Conservation (phyloP, 2,329 filamentous ascomycete genomes). For the Dryadomyces quercivorus region DNA sequence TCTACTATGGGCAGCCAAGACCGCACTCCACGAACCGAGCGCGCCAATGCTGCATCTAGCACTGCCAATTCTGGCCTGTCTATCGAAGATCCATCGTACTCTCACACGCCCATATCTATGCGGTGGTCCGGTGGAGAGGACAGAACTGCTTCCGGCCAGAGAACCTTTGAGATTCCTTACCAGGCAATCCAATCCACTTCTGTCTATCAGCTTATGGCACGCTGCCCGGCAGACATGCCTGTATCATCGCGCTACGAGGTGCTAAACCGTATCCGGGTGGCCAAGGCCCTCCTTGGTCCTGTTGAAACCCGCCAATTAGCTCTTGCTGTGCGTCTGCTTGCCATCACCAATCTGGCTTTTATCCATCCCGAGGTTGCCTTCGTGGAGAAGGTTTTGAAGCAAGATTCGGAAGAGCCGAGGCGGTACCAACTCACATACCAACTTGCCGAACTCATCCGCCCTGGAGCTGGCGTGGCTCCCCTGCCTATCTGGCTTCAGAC, state of each 20-base stretch:
- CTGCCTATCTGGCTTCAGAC: conserved; percentile 72
- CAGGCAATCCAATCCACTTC: conserved; percentile 37
- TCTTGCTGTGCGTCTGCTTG: conserved; percentile 69
- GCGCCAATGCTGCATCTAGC: conserved; percentile 10
- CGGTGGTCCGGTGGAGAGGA: conserved; percentile 27
- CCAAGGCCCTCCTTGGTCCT: conserved; percentile 64
- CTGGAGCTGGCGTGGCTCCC: conserved; percentile 46
- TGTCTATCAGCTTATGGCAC: conserved; percentile 44
- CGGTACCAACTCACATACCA: conserved; percentile 85
- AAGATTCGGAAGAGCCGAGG: conserved; percentile 81
- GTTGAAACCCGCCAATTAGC: conserved; percentile 58
- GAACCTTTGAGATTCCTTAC: conserved; percentile 53
- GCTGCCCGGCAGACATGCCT: conserved; percentile 53
- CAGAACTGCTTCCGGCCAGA: conserved; percentile 33
- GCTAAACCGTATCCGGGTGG: conserved; percentile 69
- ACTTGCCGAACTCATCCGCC: conserved; percentile 81
- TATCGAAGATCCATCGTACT: conserved; percentile 32
- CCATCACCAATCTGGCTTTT: conserved; percentile 83
- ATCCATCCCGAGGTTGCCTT: conserved; percentile 77
- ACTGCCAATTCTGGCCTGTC: conserved; percentile 13
- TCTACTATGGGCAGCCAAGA: conserved; percentile 39
- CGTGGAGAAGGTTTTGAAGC: conserved; percentile 70
- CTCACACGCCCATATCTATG: conserved; percentile 18
- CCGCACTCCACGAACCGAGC: conserved; percentile 26
- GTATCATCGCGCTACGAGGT: conserved; percentile 68